A percentile compares a stretch with the other conserved stretches of the same genome.
Evolutionary conservation across 768 basidiomycete species (phyloP).

Genomic region (Boletales sp.): DNA sequence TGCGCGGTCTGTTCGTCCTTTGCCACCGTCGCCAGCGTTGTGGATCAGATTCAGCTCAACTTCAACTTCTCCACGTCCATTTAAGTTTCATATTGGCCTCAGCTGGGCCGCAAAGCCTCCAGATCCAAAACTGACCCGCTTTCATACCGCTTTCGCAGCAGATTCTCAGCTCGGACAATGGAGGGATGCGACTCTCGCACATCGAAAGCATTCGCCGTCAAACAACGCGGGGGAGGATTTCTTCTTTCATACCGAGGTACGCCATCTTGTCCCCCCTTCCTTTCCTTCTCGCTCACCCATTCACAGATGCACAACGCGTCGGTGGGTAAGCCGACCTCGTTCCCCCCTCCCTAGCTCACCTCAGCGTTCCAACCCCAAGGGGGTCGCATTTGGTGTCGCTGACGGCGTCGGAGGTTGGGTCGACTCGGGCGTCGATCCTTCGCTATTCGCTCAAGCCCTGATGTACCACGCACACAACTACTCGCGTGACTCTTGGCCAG

Average conservation of each 20-base stretch:
- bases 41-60: conserved; percentile 6
- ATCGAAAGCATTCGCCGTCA: conserved; percentile 38
- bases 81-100: conserved; percentile 70
- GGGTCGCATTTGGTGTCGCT: conserved; percentile 77
- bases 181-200: conserved; percentile 60
- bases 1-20: background rate
- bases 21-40: too few relatives aligned
- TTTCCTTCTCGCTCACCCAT: conserved; percentile 2
- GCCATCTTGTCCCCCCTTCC: conserved; percentile 19
- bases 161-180: conserved; percentile 61
- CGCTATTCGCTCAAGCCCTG: conserved; percentile 85
- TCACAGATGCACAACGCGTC: conserved; percentile 72
- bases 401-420: conserved; percentile 96
- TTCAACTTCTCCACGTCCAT: conserved; percentile 44
- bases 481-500: conserved; percentile 71
- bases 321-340: conserved; percentile 45
- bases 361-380: conserved; percentile 39
- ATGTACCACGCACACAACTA: conserved; percentile 84
- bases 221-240: conserved; percentile 55
- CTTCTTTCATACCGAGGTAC: conserved; percentile 66
- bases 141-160: conserved; percentile 49
- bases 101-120: conserved; percentile 77
- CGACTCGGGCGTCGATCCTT: conserved; percentile 78
- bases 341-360: conserved; percentile 19
- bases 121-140: conserved; percentile 32